phyloP scores from a whole-genome alignment of 1,284 basidiomycete species.

The Papiliotrema flavescens region DNA sequence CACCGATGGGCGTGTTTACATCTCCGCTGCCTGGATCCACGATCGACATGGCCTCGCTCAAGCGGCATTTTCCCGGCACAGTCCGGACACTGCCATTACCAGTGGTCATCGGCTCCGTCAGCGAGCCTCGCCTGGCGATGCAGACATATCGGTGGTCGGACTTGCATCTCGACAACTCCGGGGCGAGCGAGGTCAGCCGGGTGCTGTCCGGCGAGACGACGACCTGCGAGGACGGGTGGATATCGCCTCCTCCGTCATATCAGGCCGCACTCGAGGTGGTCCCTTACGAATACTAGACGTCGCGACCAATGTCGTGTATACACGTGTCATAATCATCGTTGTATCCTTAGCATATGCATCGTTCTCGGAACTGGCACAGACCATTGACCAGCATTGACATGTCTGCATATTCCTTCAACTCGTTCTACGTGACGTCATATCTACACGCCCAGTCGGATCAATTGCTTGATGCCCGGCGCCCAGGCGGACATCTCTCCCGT shows the following conservation, averaged over 20 bases:
- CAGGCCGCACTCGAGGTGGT: conserved; percentile 23
- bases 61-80: conserved; percentile 18
- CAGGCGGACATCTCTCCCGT: conserved; percentile 79
- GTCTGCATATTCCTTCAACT: no score
- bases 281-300: conserved; percentile 27
- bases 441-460: conserved; percentile 48
- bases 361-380: no score
- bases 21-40: conserved; percentile 8
- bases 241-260: conserved; percentile 38
- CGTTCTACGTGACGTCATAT: no score
- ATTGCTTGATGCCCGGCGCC: conserved; percentile 80
- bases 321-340: no score
- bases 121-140: conserved; percentile 46
- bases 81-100: conserved; percentile 47
- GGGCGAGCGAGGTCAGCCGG: conserved; percentile 19
- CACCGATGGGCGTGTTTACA: conserved; percentile 16
- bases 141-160: conserved; percentile 35
- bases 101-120: conserved; percentile 50
- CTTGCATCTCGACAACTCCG: conserved; percentile 24
- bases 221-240: conserved; percentile 39
- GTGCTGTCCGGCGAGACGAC: conserved; percentile 33
- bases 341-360: no score
- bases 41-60: conserved; percentile 15
- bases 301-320: background rate
- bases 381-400: no score